Percentiles rank a stretch among this genome's conserved stretches.
phyloP scores from a whole-genome alignment of 176 grass and related monocot species.

The Carex scoparia region DNA sequence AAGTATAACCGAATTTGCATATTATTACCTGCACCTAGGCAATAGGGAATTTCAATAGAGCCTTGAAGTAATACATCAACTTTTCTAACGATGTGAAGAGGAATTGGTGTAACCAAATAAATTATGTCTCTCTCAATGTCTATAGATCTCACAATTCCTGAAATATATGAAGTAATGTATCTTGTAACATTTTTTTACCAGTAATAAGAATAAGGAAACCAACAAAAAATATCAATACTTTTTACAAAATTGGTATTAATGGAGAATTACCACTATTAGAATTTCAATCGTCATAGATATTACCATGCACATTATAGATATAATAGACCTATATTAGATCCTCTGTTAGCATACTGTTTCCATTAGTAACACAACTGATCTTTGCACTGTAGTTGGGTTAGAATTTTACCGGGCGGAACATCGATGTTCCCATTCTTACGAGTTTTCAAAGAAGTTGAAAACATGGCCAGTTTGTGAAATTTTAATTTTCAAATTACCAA shows the following conservation, averaged over 20 bases:
- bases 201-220: background rate
- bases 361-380: background rate
- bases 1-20: background rate
- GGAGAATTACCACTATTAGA: background rate
- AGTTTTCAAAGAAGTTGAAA: background rate
- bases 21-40: background rate
- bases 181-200: background rate
- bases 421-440: background rate
- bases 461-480: background rate
- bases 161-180: slow-evolving; percentile 4
- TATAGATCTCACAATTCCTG: slow-evolving; percentile 25
- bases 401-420: background rate
- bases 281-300: background rate
- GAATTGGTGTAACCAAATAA: slow-evolving; percentile 5
- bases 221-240: background rate
- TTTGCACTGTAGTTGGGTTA: background rate
- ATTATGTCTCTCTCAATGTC: slow-evolving; percentile 10
- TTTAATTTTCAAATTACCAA: too few species aligned
- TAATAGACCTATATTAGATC: background rate
- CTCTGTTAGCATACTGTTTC: background rate
- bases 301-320: background rate
- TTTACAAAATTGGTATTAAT: background rate
- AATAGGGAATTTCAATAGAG: slow-evolving; percentile 14
- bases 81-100: background rate
- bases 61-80: background rate